Base-by-base conservation (phyloP, 441 rosid genomes). In the Pelargonium citronellum region DNA sequence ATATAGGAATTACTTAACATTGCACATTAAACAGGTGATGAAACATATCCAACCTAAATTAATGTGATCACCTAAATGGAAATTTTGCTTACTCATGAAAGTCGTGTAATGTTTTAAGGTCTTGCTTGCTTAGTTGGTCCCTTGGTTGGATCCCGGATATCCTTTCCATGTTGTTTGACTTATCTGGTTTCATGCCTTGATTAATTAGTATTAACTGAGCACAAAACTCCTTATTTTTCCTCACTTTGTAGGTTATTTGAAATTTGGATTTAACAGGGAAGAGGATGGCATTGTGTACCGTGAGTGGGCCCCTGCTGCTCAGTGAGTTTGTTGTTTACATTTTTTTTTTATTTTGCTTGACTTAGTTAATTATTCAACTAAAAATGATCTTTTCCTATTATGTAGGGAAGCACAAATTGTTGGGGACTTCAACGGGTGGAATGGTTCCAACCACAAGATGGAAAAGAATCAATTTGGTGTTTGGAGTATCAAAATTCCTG, bases 281-380 rank as follows among this genome's bases (percentile, higher is more conserved):
- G 88, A 80, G 9, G 89, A 71, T 61, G 73, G 82, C 74, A 83
- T 88, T 81, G 84, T 86, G 79, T 90, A 87, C 77, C 86, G 83
- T 12, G 94, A 90, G 79, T 90, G 94, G 96, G 96, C 96, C 51
- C 96, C 96, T 73, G 89, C 96, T 73, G 96, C 96, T 60, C 82
- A 77, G 96, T 90, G 79, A 78, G 94, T 79, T 66, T 55, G 41
- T 22, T 39, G 10, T 44, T n/a, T 63, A 0, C 2, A 34, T 43
- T 34, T 71, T 62, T 43, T 34, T 71, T 62, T 39, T 69, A 20
- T 16, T 67, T 55, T 12, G 63, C 7, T 53, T 66, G 41, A 13
- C 60, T 15, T 37, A 0, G 34, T 73, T 75, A 68, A 70, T 64
- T 77, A 51, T 68, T 73, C 71, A 30, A 71, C 37, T 69, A 30